Conservation (phyloP, 306 rosid genomes). For the Boehmeria nivea region DNA sequence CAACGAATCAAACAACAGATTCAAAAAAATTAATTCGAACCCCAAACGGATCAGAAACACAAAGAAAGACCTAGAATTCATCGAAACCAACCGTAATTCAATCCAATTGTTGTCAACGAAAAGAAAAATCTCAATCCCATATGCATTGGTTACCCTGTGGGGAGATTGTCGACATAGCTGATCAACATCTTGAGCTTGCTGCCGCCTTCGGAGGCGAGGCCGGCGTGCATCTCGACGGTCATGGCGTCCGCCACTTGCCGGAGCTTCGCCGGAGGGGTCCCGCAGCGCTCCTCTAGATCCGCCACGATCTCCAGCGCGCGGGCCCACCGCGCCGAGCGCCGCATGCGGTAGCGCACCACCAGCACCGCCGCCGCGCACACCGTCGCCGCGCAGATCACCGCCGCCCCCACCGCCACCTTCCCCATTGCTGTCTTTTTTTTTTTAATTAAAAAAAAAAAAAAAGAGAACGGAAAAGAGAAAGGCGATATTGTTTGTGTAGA, state of each 20-base stretch:
- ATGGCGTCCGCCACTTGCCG: conserved; percentile 71
- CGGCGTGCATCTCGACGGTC: conserved; percentile 90
- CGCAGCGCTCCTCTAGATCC: conserved; percentile 72
- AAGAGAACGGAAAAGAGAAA: neutral
- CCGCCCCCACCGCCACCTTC: conserved; percentile 50
- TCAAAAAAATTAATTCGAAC: neutral
- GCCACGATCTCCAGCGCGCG: conserved; percentile 44
- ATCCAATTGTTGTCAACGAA: no score
- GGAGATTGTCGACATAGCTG: conserved; percentile 77
- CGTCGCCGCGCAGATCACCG: conserved; percentile 49
- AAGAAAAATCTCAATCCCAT: no score
- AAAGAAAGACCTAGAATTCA: neutral
- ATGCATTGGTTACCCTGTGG: conserved; percentile 46
- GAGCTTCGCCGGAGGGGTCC: conserved; percentile 57
- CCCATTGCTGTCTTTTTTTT: conserved; percentile 25
- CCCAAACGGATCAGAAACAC: conserved; percentile 17
- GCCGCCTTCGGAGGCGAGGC: conserved; percentile 88
- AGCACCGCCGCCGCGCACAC: conserved; percentile 45
- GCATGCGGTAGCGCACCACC: conserved; percentile 48
- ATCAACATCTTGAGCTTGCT: conserved; percentile 92
- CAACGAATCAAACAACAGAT: neutral
- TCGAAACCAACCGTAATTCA: no score
- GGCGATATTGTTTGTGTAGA: neutral
- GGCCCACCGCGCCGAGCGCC: conserved; percentile 44
- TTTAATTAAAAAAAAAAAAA: no score